Evolutionary conservation across 2,329 filamentous ascomycete genomes (phyloP), one percentile per base, ranked within the genome.

Genomic region (Diplodia sapinea): DNA sequence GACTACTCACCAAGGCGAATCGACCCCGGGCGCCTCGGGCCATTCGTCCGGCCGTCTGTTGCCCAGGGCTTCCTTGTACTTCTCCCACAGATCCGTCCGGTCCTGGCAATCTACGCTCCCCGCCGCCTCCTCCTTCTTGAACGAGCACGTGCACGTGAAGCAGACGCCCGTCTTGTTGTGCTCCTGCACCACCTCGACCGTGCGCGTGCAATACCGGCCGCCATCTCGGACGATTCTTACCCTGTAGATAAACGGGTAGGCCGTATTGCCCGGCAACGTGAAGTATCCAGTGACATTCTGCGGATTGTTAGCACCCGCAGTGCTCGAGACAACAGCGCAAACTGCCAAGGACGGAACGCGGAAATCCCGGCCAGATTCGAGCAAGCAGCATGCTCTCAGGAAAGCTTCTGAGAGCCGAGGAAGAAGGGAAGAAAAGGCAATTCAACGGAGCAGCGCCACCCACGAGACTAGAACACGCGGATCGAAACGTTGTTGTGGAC

Each of bases 221-320:
- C 85, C 85, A 68, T 87, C 81, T 26, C 84, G 78, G 65, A 86
- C 76, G 65, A 79, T 82, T 31, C 82, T 79, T 23, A 87, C 82
- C 17, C 77, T 80, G 73, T 85, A 87, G 9, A 82, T 75, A 71
- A 84, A 87, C 4, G 84, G 83, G 3, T 82, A 76, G 51, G 80
- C 78, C 1, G 81, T 76, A 9, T 79, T 76, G 6, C 85, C 85
- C 0, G 77, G 78, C 1, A 84, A 76, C 17, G 84, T 80, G 70
- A 87, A 87, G 72, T 80, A 84, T 23, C 85, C 84, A 0, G 83
- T 84, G 51, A 86, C 81, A 71, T 82, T 82, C 83, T 85, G 70
- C 2, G 57, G n/a, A 43, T 29, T 29, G 20, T 64, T 54, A 67
- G 36, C 17, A 23, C 23, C 26, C 47, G 15, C 33, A 49, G 15